phyloP scores from a whole-genome alignment of 148 eudicot species.

The Pouteria glomerata region DNA sequence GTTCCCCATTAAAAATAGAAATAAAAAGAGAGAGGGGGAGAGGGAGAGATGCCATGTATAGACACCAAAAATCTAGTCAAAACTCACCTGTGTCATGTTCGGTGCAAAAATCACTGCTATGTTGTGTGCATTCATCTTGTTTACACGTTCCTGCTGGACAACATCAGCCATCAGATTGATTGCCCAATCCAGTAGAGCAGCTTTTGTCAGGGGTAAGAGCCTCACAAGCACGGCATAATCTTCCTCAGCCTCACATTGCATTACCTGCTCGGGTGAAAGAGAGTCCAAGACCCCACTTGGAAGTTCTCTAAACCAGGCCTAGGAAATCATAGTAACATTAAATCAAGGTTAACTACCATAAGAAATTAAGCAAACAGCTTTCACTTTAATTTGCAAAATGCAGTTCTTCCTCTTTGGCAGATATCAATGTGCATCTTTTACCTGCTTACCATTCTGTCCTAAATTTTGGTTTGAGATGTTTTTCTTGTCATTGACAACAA shows the following conservation, averaged over 20 bases:
- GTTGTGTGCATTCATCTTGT: conserved; percentile 16
- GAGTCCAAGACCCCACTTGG: conserved; percentile 11
- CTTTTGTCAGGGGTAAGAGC: conserved; percentile 9
- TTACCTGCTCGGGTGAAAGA: conserved; percentile 1
- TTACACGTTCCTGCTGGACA: neutral
- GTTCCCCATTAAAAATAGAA: neutral
- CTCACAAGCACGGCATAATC: neutral
- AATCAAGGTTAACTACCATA: too few species aligned
- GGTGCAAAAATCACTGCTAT: conserved; percentile 15
- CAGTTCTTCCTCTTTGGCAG: too few species aligned
- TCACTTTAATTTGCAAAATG: neutral
- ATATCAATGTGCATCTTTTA: too few species aligned
- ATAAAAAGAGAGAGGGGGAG: too few species aligned
- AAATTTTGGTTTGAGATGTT: too few species aligned
- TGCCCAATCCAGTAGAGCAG: conserved; percentile 16
- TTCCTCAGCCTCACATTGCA: conserved; percentile 3
- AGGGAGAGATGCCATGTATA: too few species aligned
- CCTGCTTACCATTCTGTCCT: too few species aligned
- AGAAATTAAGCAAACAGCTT: neutral
- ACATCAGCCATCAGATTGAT: conserved; percentile 16
- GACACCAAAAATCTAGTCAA: too few species aligned
- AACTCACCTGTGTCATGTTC: neutral
- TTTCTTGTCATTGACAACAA: too few species aligned
- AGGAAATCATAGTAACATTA: neutral
- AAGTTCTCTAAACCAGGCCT: conserved; percentile 19